These are phyloP conservation scores for Exophiala calicioides DNA, from an alignment of 2,329 filamentous ascomycete genomes.

Conservation along the genomic window DNA sequence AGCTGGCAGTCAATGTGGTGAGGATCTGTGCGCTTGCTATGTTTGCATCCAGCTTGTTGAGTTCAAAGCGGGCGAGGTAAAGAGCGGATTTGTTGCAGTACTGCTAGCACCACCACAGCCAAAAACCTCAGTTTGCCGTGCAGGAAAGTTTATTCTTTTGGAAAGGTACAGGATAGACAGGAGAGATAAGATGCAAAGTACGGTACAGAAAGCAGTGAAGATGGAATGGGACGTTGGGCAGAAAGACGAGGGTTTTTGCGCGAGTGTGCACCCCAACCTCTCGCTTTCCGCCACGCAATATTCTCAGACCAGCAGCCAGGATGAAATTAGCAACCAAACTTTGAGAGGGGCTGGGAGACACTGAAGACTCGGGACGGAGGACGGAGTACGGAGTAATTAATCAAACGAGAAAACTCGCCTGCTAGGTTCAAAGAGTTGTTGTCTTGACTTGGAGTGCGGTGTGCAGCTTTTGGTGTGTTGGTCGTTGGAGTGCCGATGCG, in stretches of 20 bases:
- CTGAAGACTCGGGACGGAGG: too few species aligned
- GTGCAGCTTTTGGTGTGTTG: too few species aligned
- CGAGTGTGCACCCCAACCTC: too few species aligned
- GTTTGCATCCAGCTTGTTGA: slow-evolving; percentile 13
- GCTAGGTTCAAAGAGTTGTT: too few species aligned
- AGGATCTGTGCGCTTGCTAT: slow-evolving; percentile 11
- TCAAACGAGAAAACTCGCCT: too few species aligned
- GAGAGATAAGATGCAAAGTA: slow-evolving; percentile 5
- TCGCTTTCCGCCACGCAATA: not conserved
- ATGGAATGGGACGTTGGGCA: slow-evolving; percentile 13
- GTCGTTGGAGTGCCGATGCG: too few species aligned
- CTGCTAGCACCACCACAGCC: not conserved
- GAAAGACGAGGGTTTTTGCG: slow-evolving; percentile 12
- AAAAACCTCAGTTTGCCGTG: too few species aligned
- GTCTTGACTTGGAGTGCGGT: too few species aligned
- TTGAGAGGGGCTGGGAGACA: not conserved
- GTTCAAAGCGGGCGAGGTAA: not conserved
- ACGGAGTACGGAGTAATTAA: too few species aligned
- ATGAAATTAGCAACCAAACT: too few species aligned
- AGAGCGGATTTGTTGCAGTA: not conserved
- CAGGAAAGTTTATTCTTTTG: not conserved
- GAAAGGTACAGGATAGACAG: not conserved
- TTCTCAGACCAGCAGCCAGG: not conserved
- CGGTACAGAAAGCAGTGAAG: slow-evolving; percentile 5
- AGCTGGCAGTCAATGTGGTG: slow-evolving; percentile 8